Percentiles rank a stretch among this genome's conserved stretches.
These are phyloP conservation scores for Penicillium sp. DNA, from an alignment of 2,329 filamentous ascomycete species.

Conservation along the genomic window DNA sequence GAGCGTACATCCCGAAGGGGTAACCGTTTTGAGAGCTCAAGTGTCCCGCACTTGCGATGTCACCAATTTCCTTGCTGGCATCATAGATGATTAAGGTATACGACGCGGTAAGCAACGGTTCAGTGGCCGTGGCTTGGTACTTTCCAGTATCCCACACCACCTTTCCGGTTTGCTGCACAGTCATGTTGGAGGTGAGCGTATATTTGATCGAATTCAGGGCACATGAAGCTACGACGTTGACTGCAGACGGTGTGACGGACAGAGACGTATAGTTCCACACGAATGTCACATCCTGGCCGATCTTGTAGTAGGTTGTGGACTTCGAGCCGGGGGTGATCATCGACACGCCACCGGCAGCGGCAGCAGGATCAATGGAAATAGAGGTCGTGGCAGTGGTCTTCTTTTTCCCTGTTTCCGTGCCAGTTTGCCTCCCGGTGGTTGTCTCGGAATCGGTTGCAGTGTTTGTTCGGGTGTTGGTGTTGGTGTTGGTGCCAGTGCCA, in stretches of 20 bases:
- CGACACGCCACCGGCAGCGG: conserved; percentile 58
- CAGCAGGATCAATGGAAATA: conserved; percentile 52
- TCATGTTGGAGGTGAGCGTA: conserved; percentile 61
- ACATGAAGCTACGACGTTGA: conserved; percentile 64
- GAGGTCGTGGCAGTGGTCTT: conserved; percentile 32
- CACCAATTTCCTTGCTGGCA: conserved; percentile 52
- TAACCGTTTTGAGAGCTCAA: conserved; percentile 53
- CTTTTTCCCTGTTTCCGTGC: conserved; percentile 23
- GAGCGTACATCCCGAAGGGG: conserved; percentile 63
- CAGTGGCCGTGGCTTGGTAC: conserved; percentile 50
- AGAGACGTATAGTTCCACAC: conserved; percentile 69
- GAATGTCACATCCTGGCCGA: conserved; percentile 62
- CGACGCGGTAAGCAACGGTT: conserved; percentile 57
- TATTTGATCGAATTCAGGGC: conserved; percentile 59
- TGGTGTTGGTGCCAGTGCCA: conserved; percentile 16
- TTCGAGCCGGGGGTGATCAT: conserved; percentile 59
- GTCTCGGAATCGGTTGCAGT: conserved; percentile 7
- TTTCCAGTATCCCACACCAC: conserved; percentile 62
- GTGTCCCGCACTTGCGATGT: conserved; percentile 55
- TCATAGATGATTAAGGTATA: conserved; percentile 67
- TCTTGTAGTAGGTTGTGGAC: conserved; percentile 61
- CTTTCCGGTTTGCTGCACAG: conserved; percentile 51
- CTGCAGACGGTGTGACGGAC: conserved; percentile 55
- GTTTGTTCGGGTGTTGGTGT: conserved; percentile 13
- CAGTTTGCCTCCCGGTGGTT: conserved; percentile 18